Evolutionary conservation across 2,329 filamentous ascomycete species (phyloP).

Genomic region (Fusarium sp.): DNA sequence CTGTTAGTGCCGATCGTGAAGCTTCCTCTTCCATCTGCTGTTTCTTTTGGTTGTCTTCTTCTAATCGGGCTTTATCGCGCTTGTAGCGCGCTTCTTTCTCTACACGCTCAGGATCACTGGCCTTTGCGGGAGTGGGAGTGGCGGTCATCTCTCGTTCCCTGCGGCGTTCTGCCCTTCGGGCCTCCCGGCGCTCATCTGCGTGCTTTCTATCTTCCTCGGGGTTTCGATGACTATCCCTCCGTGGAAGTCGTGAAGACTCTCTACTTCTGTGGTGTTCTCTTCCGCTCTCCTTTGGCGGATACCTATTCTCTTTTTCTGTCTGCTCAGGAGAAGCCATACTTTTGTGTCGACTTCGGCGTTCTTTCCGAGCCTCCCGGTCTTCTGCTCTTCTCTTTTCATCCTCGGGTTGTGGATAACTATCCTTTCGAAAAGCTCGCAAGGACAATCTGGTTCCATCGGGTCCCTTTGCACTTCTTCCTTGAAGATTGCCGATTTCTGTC

Average conservation of each 20-base stretch:
- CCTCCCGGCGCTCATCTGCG: conserved; percentile 17
- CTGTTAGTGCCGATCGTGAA: background rate
- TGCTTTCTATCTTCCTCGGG: conserved; percentile 2
- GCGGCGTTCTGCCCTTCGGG: conserved; percentile 28
- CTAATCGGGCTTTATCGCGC: conserved; percentile 17
- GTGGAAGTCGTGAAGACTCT: conserved; percentile 17
- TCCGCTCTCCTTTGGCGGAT: conserved; percentile 2
- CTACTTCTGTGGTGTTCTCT: conserved; percentile 19
- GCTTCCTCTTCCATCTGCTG: conserved; percentile 18
- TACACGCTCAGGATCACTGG: conserved; percentile 15
- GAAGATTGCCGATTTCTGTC: too few relatives aligned
- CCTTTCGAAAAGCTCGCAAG: too few relatives aligned
- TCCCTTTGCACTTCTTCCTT: too few relatives aligned
- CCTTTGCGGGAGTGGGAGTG: background rate
- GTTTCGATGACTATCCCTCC: conserved; percentile 2
- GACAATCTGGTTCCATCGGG: too few relatives aligned
- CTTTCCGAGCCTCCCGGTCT: conserved; percentile 16
- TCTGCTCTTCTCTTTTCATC: background rate
- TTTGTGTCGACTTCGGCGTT: conserved; percentile 24
- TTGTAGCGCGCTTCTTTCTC: conserved; percentile 18
- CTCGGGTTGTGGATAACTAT: too few relatives aligned
- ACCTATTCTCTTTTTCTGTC: conserved; percentile 8
- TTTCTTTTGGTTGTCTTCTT: conserved; percentile 22
- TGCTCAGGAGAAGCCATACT: conserved; percentile 17
- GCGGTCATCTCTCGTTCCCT: conserved; percentile 12